phyloP scores from a whole-genome alignment of 306 rosid genomes.

The Betula pendula region DNA sequence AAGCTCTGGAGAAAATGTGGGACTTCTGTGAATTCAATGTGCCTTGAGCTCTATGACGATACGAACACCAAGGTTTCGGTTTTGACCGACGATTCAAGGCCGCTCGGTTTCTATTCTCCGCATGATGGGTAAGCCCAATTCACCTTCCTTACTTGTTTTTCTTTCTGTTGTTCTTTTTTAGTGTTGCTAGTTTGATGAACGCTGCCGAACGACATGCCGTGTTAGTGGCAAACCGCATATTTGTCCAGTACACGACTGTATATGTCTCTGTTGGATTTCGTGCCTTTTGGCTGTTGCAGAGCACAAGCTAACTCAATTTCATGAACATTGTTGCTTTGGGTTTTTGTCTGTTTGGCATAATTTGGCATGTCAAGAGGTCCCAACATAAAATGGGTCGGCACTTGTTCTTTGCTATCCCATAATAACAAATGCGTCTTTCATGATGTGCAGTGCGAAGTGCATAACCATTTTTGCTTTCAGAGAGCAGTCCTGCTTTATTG shows the following conservation, averaged over 20 bases:
- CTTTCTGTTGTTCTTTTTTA: neutral
- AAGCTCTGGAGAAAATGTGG: conserved; percentile 87
- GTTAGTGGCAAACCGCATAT: too few species aligned
- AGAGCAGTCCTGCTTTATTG: neutral
- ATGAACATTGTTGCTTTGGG: neutral
- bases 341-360: neutral
- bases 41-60: conserved; percentile 72
- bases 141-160: neutral
- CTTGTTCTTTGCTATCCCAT: neutral
- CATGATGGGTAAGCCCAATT: conserved; percentile 57
- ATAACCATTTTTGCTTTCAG: neutral
- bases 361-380: neutral
- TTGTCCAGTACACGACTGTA: neutral
- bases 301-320: neutral
- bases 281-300: neutral
- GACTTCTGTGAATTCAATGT: conserved; percentile 72
- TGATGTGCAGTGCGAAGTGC: neutral
- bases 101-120: conserved; percentile 78
- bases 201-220: neutral
- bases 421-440: neutral
- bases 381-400: neutral
- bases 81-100: conserved; percentile 58
- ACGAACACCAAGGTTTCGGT: conserved; percentile 55
- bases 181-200: neutral
- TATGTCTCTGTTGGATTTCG: neutral